Evolutionary conservation across 2,329 filamentous ascomycete genomes (phyloP), one percentile per base, ranked within the genome.

Genomic region (Lachnellula occidentalis): DNA sequence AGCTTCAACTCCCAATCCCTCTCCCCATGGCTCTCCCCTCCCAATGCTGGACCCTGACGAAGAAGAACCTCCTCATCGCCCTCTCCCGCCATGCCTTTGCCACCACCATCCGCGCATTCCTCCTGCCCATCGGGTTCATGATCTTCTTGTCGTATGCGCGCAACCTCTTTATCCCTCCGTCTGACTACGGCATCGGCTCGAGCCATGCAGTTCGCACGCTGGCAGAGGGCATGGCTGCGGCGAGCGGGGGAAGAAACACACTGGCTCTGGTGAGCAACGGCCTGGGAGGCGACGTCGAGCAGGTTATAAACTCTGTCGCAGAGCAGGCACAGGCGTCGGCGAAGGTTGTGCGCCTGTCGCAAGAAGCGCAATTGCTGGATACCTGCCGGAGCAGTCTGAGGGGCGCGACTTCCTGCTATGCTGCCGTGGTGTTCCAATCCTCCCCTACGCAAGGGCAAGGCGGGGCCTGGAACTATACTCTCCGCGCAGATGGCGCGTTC

Each of bases 401-500:
- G 37, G 88, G 88, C 17, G 83, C 87, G 1, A 87, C 86, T 12
- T 73, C 71, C 1, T 94, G 89, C 69, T 91, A 86, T 66, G 87
- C 81, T 17, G 90, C 87, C 8, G 80, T 87, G 1, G 81, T 87
- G 4, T 92, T 95, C 72, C 76, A 83, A 51, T 86, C 86, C 0
- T 95, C 89, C 5, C 89, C 90, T 0, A 77, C 71, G 1, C 85
- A 94, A 72, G 89, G 89, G 9, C 59, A 69, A 1, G 79, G 78
- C 6, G 79, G 79, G 1, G 71, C 80, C 45, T 96, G 92, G 92
- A 95, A 94, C 71, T 96, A 96, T 67, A 92, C 89, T 0, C 76
- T 96, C 24, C 78, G 88, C 54, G 84, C 84, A 2, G 92, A 96
- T 67, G 86, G 86, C 36, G 77, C 82, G 0, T 76, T 95, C 54